phyloP scores from a whole-genome alignment of 257 asterid genomes.

The Cordia subcordata region DNA sequence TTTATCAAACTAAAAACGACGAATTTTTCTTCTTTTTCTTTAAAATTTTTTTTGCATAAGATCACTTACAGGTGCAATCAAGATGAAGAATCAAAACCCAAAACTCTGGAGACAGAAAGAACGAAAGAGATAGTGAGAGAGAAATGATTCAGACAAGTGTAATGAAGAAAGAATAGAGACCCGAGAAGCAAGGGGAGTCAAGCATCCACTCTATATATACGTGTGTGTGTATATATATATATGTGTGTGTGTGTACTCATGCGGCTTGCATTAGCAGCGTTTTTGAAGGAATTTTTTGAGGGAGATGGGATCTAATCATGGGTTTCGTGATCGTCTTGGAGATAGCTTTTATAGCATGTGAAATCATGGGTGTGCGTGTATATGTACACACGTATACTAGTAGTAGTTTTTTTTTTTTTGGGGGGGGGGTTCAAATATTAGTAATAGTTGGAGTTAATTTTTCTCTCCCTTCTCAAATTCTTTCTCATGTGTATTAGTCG shows the following conservation, averaged over 20 bases:
- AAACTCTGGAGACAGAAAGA: neutral
- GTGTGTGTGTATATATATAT: neutral
- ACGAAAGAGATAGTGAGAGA: too few relatives aligned
- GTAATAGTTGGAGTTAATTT: too few relatives aligned
- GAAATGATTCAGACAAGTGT: neutral
- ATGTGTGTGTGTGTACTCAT: neutral
- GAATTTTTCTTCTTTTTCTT: too few relatives aligned
- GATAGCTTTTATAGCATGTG: neutral
- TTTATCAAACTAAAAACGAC: neutral
- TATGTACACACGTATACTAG: too few relatives aligned
- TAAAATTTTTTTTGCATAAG: too few relatives aligned
- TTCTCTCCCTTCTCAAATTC: too few relatives aligned
- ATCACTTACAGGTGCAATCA: neutral
- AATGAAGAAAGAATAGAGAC: neutral
- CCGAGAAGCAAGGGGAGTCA: neutral
- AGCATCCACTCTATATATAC: neutral
- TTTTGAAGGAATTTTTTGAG: neutral
- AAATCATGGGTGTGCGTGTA: neutral
- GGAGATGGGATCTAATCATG: neutral
- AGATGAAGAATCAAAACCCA: neutral
- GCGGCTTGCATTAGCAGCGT: neutral
- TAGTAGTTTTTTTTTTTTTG: too few relatives aligned
- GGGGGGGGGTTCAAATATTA: too few relatives aligned
- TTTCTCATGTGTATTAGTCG: too few relatives aligned
- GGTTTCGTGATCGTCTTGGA: neutral